phyloP scores from a whole-genome alignment of 352 stramenopile genomes.

The Pythium aristosporum region DNA sequence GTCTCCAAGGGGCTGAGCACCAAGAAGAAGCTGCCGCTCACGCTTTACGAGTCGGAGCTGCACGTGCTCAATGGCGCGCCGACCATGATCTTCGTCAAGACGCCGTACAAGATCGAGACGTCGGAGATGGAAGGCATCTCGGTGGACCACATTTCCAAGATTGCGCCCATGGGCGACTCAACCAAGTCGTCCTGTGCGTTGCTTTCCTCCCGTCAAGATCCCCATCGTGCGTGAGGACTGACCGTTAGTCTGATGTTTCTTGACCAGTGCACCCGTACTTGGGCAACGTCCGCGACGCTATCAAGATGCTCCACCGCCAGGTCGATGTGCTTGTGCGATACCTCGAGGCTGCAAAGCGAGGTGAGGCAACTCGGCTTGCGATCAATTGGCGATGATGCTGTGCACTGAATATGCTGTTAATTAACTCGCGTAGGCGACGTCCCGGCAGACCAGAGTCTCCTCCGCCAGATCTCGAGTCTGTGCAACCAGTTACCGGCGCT shows the following conservation, averaged over 20 bases:
- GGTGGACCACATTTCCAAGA: slow-evolving; percentile 89
- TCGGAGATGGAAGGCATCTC: slow-evolving; percentile 85
- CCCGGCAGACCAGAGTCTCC: slow-evolving; percentile 70
- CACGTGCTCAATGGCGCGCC: slow-evolving; percentile 81
- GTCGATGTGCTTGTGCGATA: slow-evolving; percentile 75
- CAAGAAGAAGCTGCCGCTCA: slow-evolving; percentile 89
- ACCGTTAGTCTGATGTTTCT: slow-evolving; percentile 2
- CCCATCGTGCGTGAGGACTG: too few relatives aligned
- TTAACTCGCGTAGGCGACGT: slow-evolving; percentile 40
- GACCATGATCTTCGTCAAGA: slow-evolving; percentile 89
- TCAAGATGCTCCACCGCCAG: slow-evolving; percentile 86
- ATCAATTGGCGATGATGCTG: neutral
- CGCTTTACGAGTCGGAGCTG: slow-evolving; percentile 84
- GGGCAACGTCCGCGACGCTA: slow-evolving; percentile 75
- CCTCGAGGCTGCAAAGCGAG: slow-evolving; percentile 71
- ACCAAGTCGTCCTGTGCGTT: slow-evolving; percentile 72
- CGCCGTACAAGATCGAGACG: slow-evolving; percentile 86
- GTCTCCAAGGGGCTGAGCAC: slow-evolving; percentile 55
- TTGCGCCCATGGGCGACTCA: slow-evolving; percentile 62
- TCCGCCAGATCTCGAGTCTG: slow-evolving; percentile 85
- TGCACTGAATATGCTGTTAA: neutral
- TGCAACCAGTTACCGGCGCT: slow-evolving; percentile 84
- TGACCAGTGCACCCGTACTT: slow-evolving; percentile 76
- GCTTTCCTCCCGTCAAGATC: too few relatives aligned
- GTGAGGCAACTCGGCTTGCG: slow-evolving; percentile 20